Evolutionary conservation across 169 alveolate species (phyloP).

Genomic region (Perkinsus marinus): DNA sequence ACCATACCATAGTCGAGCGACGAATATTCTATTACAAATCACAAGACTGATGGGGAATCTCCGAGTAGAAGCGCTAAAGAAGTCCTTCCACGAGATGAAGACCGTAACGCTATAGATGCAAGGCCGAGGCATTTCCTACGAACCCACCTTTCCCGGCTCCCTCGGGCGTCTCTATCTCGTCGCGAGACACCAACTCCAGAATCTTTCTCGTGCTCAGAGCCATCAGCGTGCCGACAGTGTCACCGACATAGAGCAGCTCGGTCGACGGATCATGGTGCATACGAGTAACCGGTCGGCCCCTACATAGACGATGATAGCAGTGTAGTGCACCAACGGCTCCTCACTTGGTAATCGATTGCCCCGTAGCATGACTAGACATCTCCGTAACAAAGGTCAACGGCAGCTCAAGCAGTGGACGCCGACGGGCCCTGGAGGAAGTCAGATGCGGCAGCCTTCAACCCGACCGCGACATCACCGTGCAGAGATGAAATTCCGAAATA

Average conservation of each 20-base stretch:
- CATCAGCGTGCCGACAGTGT: background rate
- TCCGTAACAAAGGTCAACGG: background rate
- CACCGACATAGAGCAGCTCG: background rate
- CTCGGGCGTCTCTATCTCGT: background rate
- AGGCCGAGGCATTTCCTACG: too few relatives aligned
- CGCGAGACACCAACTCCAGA: background rate
- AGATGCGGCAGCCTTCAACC: too few relatives aligned
- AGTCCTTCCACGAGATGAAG: too few relatives aligned
- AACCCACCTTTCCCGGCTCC: background rate
- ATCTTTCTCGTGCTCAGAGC: background rate
- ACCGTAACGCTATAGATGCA: too few relatives aligned
- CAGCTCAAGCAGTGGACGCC: background rate
- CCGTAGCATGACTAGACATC: background rate
- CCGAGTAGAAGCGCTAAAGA: too few relatives aligned
- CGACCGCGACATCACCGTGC: too few relatives aligned
- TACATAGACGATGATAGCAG: background rate
- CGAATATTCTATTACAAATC: too few relatives aligned
- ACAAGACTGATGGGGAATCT: too few relatives aligned
- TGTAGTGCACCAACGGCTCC: background rate
- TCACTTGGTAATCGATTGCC: background rate
- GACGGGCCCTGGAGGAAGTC: background rate
- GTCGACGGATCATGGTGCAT: background rate
- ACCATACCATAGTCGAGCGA: too few relatives aligned
- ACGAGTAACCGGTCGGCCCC: background rate
- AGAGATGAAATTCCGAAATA: too few relatives aligned